phyloP scores from a whole-genome alignment of 2,329 filamentous ascomycete species.

The Exophiala bonariae region DNA sequence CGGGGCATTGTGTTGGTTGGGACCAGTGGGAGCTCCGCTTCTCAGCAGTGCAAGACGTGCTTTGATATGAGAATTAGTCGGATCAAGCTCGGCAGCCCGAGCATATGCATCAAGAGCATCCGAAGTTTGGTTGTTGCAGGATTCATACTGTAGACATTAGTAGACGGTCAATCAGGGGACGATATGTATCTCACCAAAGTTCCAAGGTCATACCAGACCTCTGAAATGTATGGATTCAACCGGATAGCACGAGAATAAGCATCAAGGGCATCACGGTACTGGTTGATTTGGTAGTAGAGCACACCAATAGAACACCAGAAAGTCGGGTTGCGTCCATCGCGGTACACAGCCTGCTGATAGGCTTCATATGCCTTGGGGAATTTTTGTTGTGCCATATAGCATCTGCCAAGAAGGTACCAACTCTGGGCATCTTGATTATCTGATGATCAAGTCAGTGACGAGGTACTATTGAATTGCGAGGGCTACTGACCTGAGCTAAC shows the following conservation, averaged over 20 bases:
- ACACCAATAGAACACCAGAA: constrained; percentile 99
- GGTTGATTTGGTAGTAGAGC: constrained; percentile 98
- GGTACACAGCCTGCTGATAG: constrained; percentile 97
- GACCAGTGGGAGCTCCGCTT: constrained; percentile 73
- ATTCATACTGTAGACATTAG: constrained; percentile 71
- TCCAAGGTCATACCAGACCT: constrained; percentile 98
- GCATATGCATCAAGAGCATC: constrained; percentile 96
- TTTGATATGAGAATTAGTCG: constrained; percentile 92
- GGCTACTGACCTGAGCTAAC: constrained; percentile 77
- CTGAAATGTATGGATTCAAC: constrained; percentile 95
- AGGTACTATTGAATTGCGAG: background rate
- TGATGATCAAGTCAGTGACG: constrained; percentile 37
- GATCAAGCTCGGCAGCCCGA: constrained; percentile 90
- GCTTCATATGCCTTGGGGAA: constrained; percentile 98
- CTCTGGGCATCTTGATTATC: constrained; percentile 95
- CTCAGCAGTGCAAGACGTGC: constrained; percentile 86
- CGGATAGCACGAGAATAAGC: constrained; percentile 96
- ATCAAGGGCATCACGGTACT: constrained; percentile 96
- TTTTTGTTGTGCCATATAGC: constrained; percentile 99
- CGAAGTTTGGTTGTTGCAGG: constrained; percentile 96
- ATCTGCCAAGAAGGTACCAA: constrained; percentile 96
- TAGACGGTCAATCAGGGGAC: background rate
- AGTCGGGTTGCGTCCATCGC: constrained; percentile 93
- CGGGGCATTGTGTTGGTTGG: constrained; percentile 73
- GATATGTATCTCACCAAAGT: constrained; percentile 70